Conservation (phyloP, 1,284 basidiomycete species). For the Melampsora americana region DNA sequence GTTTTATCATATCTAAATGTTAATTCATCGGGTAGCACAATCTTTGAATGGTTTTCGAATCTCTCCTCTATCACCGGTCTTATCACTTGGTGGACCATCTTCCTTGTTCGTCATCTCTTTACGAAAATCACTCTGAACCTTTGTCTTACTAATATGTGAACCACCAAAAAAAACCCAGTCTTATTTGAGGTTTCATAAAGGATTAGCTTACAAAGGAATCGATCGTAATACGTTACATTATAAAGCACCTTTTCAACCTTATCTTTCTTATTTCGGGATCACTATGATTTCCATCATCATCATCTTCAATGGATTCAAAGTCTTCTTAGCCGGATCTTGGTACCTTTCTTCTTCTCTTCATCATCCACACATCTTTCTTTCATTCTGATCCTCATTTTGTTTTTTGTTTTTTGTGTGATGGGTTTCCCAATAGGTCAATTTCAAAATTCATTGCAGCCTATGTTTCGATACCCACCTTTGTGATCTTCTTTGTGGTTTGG, state of each 20-base stretch:
- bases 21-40: constrained; percentile 62
- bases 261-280: constrained; percentile 66
- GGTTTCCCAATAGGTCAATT: constrained; percentile 21
- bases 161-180: constrained; percentile 63
- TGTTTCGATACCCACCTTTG: constrained; percentile 71
- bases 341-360: constrained; percentile 61
- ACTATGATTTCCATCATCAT: constrained; percentile 64
- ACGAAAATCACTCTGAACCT: constrained; percentile 45
- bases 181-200: constrained; percentile 74
- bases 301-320: constrained; percentile 61
- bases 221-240: constrained; percentile 68
- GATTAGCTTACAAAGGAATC: constrained; percentile 70
- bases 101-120: constrained; percentile 58
- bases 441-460: constrained; percentile 65
- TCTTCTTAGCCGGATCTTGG: constrained; percentile 70
- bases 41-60: constrained; percentile 67
- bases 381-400: constrained; percentile 43
- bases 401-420: constrained; percentile 9
- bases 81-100: constrained; percentile 53
- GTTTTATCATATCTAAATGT: constrained; percentile 71
- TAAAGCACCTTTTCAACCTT: constrained; percentile 64
- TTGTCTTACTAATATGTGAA: constrained; percentile 46
- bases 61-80: constrained; percentile 17
- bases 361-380: constrained; percentile 47
- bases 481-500: constrained; percentile 66